Conservation (phyloP, 345 rosid genomes). For the Eutrema yunnanense region DNA sequence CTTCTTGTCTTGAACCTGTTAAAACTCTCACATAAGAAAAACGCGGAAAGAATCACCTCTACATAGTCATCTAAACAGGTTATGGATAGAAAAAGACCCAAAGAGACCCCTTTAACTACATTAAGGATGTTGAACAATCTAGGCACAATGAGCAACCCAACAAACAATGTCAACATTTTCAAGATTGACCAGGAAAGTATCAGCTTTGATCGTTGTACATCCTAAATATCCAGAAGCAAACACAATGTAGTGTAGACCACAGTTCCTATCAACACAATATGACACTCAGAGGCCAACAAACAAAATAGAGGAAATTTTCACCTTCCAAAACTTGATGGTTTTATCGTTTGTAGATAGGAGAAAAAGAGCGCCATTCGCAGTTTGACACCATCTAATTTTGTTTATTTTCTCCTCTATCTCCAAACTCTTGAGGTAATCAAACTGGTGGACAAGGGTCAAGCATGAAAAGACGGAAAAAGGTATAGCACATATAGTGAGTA, state of each 20-base stretch:
- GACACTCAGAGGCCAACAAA: neutral
- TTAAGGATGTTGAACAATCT: neutral
- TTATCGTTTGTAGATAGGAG: conserved; percentile 75
- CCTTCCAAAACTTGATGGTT: conserved; percentile 78
- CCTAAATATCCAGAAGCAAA: neutral
- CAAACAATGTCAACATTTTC: conserved; percentile 6
- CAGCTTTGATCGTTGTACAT: neutral
- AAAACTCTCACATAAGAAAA: conserved; percentile 11
- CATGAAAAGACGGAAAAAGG: conserved; percentile 6
- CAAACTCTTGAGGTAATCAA: conserved; percentile 96
- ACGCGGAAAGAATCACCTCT: neutral
- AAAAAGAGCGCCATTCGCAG: conserved; percentile 74
- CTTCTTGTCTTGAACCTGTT: conserved; percentile 95
- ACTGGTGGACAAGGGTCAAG: conserved; percentile 36
- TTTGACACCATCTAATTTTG: conserved; percentile 92
- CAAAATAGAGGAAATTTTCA: conserved; percentile 19
- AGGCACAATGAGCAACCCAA: neutral
- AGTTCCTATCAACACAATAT: neutral
- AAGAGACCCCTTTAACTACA: neutral
- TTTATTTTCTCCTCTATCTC: conserved; percentile 98
- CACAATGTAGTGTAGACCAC: neutral
- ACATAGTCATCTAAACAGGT: conserved; percentile 1
- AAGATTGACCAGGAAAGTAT: neutral
- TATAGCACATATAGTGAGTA: neutral
- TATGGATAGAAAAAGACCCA: neutral